Base-by-base conservation (phyloP, 768 basidiomycete species). In the Phylloporus scabripes region DNA sequence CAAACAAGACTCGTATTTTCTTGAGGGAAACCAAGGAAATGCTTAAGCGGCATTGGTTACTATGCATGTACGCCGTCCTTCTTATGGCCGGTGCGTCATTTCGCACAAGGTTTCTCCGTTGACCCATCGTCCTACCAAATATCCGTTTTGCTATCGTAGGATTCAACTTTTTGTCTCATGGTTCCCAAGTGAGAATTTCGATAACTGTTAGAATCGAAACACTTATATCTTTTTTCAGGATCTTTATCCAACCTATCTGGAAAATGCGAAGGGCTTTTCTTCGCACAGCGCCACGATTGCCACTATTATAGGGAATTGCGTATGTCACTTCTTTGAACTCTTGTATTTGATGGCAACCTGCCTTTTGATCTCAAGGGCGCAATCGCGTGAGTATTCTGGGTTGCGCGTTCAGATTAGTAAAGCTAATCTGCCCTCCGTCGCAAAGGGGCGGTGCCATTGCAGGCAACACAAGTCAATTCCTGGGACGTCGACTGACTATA, bases 401-500 rank as follows among this genome's bases (percentile, higher is more conserved):
- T 28, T 21, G 40, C 5, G 29, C 15, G 65, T 69, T 5, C 1
- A 29, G 31, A 39, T 11, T n/a, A 2, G 20, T 29, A 31, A 26
- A 23, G 39, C 39, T 49, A 31, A 57, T 28, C 6, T n/a, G 15
- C n/a, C 23, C n/a, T 28, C 26, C 32, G 4, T 51, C 34, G 21
- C 26, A 37, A 54, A 75, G 76, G 5, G 86, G 90, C 26, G 88
- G 90, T 46, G 72, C 70, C 11, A 72, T 90, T 48, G 89, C 87
- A 15, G 90, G 90, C 6, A 82, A 66, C 63, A 56, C 74, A 10
- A 85, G 82, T 32, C 91, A 93, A 60, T 83, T 84, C 61, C 63
- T 88, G 51, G 92, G 92, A 17, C 80, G 92, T 38, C 76, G 92
- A n/a, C 72, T 93, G 45, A 89, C 89, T 9, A 89, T 90, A 59